Base-by-base conservation (phyloP, 768 basidiomycete species). In the Auricularia heimuer region DNA sequence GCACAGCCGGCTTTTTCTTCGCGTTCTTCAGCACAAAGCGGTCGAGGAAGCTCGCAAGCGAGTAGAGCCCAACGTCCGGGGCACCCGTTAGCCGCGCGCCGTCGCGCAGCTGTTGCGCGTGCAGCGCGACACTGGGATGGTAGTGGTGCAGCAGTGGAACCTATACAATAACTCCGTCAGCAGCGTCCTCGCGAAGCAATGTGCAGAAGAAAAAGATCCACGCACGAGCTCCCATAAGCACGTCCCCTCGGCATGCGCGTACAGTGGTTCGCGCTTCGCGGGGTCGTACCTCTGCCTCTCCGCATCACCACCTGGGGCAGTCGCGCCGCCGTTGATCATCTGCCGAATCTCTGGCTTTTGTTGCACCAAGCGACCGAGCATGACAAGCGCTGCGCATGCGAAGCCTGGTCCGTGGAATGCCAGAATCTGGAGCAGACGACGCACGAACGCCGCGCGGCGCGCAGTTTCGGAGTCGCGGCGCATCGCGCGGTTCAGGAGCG, bases 1-100 rank as follows among this genome's bases (percentile, higher is more conserved):
- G 88, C 7, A 83, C 77, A 64, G 78, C 81, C 1, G 76, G 68
- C 70, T 88, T 87, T 33, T 60, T 60, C 78, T 98, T 98, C 1
- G 94, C 88, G 73, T 98, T 98, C 75, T 94, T 92, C 80, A 93
- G 98, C 54, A 98, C 92, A 77, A 98, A 98, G 2, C 95, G 85
- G 73, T 98, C 97, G 47, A 98, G 83, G 84, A 99, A 98, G 70
- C 94, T 92, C 0, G 91, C 88, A 29, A 98, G 84, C 0, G 94
- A 95, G 77, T 97, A 94, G 65, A 94, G 86, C 10, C 91, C 87
- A 61, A 99, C 88, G 71, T 98, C 95, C 0, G 92, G 83, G 8
- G 85, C 88, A 10, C 90, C 88, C 0, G 92, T 92, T 11, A 98
- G 77, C 0, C 89, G 87, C 61, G 87, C 80, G 7, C 81, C 83